phyloP scores from a whole-genome alignment of 2,329 filamentous ascomycete species.

The Coniella lustricola region DNA sequence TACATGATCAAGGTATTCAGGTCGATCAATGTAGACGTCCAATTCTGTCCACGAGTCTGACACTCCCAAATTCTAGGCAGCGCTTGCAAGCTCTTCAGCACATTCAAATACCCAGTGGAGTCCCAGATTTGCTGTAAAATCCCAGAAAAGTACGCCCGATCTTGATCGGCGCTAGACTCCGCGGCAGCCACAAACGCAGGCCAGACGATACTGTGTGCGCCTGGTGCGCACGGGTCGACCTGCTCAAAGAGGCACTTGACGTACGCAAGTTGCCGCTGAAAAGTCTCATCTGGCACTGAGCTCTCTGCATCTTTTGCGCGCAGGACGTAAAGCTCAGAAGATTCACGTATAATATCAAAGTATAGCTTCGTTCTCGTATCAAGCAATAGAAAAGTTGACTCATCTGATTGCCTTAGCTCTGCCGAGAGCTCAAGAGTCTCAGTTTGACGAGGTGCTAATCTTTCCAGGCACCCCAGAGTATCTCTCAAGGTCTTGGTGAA shows the following conservation, averaged over 20 bases:
- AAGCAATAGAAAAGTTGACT: not conserved
- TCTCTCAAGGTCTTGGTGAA: constrained; percentile 6
- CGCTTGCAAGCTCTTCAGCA: constrained; percentile 1
- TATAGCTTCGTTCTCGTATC: constrained; percentile 9
- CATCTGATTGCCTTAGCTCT: not conserved
- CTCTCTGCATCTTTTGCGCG: not conserved
- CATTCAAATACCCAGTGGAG: constrained; percentile 11
- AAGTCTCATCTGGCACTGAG: not conserved
- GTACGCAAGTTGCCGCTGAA: not conserved
- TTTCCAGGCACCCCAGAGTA: constrained; percentile 3
- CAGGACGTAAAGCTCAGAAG: constrained; percentile 8
- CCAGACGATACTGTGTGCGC: constrained; percentile 14
- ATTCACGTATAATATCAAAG: constrained; percentile 7
- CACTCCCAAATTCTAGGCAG: constrained; percentile 10
- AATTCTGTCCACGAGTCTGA: constrained; percentile 3
- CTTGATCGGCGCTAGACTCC: constrained; percentile 4
- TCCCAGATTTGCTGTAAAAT: constrained; percentile 8
- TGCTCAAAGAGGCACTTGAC: constrained; percentile 9
- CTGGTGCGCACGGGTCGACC: constrained; percentile 7
- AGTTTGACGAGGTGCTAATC: not conserved
- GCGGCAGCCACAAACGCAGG: constrained; percentile 13
- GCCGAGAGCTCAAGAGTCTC: constrained; percentile 1
- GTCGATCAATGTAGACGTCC: constrained; percentile 8
- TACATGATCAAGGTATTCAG: constrained; percentile 13
- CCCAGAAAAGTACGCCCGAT: constrained; percentile 9